These are phyloP conservation scores for Noccaea bulbosa DNA, from an alignment of 345 rosid species.

Conservation along the genomic window DNA sequence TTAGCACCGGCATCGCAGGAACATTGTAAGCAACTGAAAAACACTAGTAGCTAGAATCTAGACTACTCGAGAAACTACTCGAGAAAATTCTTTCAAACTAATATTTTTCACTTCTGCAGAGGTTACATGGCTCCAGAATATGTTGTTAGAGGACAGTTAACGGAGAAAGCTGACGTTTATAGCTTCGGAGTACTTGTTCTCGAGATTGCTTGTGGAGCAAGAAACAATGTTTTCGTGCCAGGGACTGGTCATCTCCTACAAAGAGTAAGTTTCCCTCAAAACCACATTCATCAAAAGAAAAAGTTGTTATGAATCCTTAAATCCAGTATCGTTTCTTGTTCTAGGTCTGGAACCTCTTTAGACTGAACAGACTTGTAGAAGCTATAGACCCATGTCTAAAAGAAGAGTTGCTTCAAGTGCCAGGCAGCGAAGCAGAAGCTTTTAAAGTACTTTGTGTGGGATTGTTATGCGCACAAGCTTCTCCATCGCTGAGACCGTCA, in stretches of 20 bases:
- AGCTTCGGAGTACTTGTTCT: conserved; percentile 56
- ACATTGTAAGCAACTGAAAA: conserved; percentile 48
- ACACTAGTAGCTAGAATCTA: background rate
- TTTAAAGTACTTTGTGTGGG: conserved; percentile 31
- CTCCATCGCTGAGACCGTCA: conserved; percentile 32
- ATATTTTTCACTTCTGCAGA: conserved; percentile 31
- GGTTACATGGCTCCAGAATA: conserved; percentile 67
- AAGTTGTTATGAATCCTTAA: background rate
- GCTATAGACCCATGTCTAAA: conserved; percentile 41
- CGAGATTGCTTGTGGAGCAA: conserved; percentile 50
- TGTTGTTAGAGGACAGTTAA: conserved; percentile 48
- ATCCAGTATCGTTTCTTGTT: too few relatives aligned
- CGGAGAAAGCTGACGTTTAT: conserved; percentile 57
- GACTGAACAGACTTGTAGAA: conserved; percentile 34
- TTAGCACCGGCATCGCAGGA: conserved; percentile 54
- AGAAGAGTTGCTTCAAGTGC: conserved; percentile 29
- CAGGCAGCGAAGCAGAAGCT: conserved; percentile 29
- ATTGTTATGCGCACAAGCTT: conserved; percentile 44
- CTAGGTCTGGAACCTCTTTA: conserved; percentile 49
- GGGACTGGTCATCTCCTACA: conserved; percentile 21
- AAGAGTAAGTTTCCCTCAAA: conserved; percentile 33
- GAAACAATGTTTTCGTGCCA: conserved; percentile 45
- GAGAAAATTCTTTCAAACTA: background rate
- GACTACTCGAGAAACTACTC: background rate
- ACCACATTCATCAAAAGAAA: conserved; percentile 32